A percentile compares a stretch with the other conserved stretches of the same genome.
These are phyloP conservation scores for Chimonanthus salicifolius DNA, from an alignment of 164 flowering plant species.

Conservation along the genomic window DNA sequence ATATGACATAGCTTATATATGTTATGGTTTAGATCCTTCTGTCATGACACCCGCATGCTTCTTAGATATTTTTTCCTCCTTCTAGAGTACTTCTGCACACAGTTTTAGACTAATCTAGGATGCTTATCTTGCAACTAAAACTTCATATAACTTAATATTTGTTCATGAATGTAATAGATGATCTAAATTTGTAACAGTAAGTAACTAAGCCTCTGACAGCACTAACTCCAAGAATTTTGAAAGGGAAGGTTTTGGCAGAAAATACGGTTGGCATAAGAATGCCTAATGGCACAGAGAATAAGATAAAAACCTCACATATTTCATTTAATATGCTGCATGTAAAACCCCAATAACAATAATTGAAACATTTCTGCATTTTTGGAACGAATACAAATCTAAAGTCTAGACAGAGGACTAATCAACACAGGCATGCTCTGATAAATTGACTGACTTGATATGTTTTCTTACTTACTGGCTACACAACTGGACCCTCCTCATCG, in stretches of 20 bases:
- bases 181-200: neutral
- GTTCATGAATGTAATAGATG: neutral
- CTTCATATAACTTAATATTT: too few relatives aligned
- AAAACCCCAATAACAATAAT: neutral
- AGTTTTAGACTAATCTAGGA: too few relatives aligned
- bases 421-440: neutral
- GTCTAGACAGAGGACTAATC: neutral
- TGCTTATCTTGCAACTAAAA: too few relatives aligned
- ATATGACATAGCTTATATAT: too few relatives aligned
- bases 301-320: neutral
- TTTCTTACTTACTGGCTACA: neutral
- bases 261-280: neutral
- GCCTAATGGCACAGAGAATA: neutral
- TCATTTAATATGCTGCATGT: neutral
- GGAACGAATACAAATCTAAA: neutral
- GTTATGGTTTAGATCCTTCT: too few relatives aligned
- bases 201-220: neutral
- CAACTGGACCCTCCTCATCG: constrained; percentile 8
- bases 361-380: constrained; percentile 1
- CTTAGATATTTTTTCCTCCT: too few relatives aligned
- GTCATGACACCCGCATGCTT: too few relatives aligned
- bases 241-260: neutral
- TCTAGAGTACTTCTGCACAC: too few relatives aligned
- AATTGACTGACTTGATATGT: neutral
- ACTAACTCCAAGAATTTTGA: neutral